Percentiles rank a stretch among this genome's conserved stretches.
Conservation (phyloP, 78 protist species). For the Isochrysis galbana region DNA sequence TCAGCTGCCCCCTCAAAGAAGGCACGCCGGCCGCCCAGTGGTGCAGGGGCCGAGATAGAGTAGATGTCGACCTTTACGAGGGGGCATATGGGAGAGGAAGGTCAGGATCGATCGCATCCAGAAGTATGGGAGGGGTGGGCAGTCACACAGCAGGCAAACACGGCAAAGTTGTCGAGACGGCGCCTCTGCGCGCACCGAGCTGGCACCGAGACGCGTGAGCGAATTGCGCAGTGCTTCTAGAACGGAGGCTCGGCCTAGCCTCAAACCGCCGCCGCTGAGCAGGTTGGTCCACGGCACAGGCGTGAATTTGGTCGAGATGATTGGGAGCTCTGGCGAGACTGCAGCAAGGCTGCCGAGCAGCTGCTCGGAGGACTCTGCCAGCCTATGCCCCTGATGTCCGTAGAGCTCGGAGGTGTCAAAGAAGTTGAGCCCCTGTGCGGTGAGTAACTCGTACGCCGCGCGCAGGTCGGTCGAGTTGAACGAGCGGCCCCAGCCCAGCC, state of each 20-base stretch:
- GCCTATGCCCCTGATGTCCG: background rate
- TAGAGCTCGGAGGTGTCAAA: slow-evolving; percentile 27
- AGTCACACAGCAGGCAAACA: too few relatives aligned
- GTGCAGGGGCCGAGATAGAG: background rate
- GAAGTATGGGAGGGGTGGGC: too few relatives aligned
- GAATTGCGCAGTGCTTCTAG: background rate
- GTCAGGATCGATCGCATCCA: too few relatives aligned
- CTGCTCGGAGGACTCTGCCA: background rate
- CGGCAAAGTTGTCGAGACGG: too few relatives aligned
- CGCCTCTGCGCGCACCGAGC: too few relatives aligned
- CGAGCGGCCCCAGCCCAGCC: background rate
- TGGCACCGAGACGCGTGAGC: background rate
- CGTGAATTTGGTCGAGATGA: slow-evolving; percentile 25
- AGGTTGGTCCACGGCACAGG: slow-evolving; percentile 9
- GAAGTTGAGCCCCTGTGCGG: background rate
- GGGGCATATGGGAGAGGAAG: too few relatives aligned
- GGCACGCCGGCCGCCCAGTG: background rate
- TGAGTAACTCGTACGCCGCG: background rate
- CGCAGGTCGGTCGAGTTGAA: background rate
- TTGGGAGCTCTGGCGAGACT: background rate
- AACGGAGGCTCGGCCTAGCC: background rate
- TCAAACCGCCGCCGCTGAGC: background rate
- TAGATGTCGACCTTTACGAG: too few relatives aligned
- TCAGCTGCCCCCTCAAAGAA: background rate
- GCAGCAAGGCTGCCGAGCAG: background rate